Percentiles rank a stretch among this genome's conserved stretches.
Evolutionary conservation across 371 early-diverging fungal genomes (phyloP).

Genomic region (Actinomortierella ambigua): DNA sequence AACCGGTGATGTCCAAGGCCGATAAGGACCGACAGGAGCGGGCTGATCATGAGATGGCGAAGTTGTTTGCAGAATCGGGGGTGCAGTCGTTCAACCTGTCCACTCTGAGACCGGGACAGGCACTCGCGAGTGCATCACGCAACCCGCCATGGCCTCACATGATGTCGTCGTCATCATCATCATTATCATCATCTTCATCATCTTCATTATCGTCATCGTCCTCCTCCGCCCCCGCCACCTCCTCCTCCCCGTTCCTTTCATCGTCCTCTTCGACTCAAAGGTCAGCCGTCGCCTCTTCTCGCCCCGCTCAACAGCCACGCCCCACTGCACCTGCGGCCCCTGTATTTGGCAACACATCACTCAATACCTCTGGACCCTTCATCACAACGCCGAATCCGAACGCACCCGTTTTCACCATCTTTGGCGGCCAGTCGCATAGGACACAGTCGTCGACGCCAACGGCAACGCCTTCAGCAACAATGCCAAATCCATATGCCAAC

Average conservation of each 20-base stretch:
- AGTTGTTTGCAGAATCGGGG: conserved; percentile 30
- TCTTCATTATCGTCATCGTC: conserved; percentile 1
- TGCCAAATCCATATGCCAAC: too few species aligned
- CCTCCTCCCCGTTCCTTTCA: neutral
- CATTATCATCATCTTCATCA: neutral
- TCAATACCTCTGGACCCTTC: too few species aligned
- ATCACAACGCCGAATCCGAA: too few species aligned
- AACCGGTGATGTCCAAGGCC: conserved; percentile 8
- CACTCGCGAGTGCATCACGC: too few species aligned
- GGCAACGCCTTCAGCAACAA: too few species aligned
- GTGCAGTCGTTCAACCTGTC: conserved; percentile 19
- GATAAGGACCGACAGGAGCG: conserved; percentile 37
- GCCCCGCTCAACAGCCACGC: neutral
- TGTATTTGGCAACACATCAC: too few species aligned
- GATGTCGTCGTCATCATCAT: too few species aligned
- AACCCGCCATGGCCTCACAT: too few species aligned
- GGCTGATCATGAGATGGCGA: conserved; percentile 41
- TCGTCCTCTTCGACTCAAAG: neutral
- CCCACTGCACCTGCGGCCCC: neutral
- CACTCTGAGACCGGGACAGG: too few species aligned
- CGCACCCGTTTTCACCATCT: conserved; percentile 27
- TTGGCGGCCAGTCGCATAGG: too few species aligned
- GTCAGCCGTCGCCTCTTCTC: neutral
- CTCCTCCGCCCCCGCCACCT: neutral
- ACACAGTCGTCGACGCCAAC: neutral